phyloP scores from a whole-genome alignment of 2,329 filamentous ascomycete genomes.

The Trichoderma lentiforme region DNA sequence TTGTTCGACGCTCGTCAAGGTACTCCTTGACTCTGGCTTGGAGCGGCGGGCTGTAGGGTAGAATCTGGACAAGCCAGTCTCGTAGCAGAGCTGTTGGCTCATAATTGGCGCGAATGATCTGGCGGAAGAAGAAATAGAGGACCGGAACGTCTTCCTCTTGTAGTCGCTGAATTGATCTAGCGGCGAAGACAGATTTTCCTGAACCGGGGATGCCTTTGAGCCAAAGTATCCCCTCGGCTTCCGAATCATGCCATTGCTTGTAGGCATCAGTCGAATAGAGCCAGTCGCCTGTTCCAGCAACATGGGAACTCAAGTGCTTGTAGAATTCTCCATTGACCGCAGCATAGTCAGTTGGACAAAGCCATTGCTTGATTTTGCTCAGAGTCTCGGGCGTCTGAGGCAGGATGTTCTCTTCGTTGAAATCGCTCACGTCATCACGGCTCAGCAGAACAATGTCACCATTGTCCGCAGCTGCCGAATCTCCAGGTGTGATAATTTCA shows the following conservation, averaged over 20 bases:
- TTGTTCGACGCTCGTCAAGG: not conserved
- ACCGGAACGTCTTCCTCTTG: conserved; percentile 22
- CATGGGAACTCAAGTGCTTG: conserved; percentile 25
- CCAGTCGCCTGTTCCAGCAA: conserved; percentile 24
- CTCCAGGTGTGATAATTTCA: not conserved
- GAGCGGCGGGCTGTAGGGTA: conserved; percentile 31
- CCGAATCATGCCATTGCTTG: conserved; percentile 19
- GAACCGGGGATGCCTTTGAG: conserved; percentile 38
- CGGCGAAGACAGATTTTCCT: conserved; percentile 37
- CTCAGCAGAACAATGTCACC: not conserved
- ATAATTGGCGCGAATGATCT: conserved; percentile 37
- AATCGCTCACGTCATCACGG: conserved; percentile 5
- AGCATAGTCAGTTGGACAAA: conserved; percentile 28
- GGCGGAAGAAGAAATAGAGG: conserved; percentile 39
- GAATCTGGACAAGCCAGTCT: conserved; percentile 35
- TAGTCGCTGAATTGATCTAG: conserved; percentile 23
- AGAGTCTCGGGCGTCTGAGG: conserved; percentile 19
- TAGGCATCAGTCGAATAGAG: conserved; percentile 18
- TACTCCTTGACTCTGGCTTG: conserved; percentile 24
- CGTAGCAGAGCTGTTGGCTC: conserved; percentile 28
- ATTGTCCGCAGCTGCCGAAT: not conserved
- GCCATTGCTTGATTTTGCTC: conserved; percentile 29
- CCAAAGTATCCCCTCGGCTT: conserved; percentile 26
- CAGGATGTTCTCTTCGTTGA: not conserved
- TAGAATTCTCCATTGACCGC: conserved; percentile 26